These are phyloP conservation scores for Bullera alba DNA, from an alignment of 768 basidiomycete species.

Conservation along the genomic window DNA sequence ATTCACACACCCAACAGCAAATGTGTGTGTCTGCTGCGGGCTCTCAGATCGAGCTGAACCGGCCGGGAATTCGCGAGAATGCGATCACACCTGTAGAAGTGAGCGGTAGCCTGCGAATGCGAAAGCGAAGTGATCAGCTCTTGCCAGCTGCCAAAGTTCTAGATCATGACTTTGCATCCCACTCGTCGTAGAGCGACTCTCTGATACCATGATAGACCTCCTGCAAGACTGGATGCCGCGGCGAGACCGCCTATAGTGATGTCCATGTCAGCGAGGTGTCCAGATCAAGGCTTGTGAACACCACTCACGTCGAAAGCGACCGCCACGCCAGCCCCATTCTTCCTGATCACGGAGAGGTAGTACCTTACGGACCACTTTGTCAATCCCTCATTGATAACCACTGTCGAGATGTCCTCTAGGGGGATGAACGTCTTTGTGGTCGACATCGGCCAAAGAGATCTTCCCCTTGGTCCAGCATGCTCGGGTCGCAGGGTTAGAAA, in stretches of 20 bases:
- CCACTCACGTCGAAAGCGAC: slow-evolving; percentile 28
- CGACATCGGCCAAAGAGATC: slow-evolving; percentile 5
- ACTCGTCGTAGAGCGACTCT: slow-evolving; percentile 33
- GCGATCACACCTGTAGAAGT: too few species aligned
- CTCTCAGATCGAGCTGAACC: too few species aligned
- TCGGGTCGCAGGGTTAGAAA: background rate
- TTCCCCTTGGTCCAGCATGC: background rate
- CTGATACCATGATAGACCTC: slow-evolving; percentile 37
- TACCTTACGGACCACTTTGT: slow-evolving; percentile 26
- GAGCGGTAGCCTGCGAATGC: too few species aligned
- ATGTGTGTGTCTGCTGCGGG: too few species aligned
- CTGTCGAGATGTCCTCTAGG: slow-evolving; percentile 23
- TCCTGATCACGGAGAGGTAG: slow-evolving; percentile 28
- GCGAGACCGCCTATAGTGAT: slow-evolving; percentile 18
- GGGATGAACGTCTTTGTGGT: slow-evolving; percentile 30
- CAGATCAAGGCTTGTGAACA: background rate
- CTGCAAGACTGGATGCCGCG: slow-evolving; percentile 14
- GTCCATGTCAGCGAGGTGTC: background rate
- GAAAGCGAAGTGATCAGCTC: too few species aligned
- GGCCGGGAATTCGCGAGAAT: too few species aligned
- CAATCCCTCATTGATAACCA: slow-evolving; percentile 36
- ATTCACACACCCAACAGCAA: too few species aligned
- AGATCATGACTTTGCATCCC: too few species aligned
- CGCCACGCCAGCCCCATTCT: slow-evolving; percentile 15
- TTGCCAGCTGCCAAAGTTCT: too few species aligned